Conservation (phyloP, 176 grass and related monocot genomes). For the Poa pratensis region DNA sequence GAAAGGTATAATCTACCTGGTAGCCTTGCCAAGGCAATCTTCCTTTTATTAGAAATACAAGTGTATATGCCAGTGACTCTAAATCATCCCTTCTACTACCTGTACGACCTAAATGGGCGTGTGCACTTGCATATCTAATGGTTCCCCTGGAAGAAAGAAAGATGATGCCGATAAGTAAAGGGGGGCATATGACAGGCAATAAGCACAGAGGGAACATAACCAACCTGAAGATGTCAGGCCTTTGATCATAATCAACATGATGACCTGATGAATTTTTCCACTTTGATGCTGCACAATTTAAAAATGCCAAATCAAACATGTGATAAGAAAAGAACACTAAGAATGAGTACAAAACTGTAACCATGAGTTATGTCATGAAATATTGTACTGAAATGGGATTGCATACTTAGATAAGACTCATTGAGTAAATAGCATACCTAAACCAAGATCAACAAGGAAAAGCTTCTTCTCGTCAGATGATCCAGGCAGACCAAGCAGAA, state of each 20-base stretch:
- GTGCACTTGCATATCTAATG: slow-evolving; percentile 92
- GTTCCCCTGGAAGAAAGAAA: slow-evolving; percentile 72
- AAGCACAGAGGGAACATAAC: slow-evolving; percentile 15
- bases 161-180: slow-evolving; percentile 13
- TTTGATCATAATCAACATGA: slow-evolving; percentile 97
- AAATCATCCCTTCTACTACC: slow-evolving; percentile 95
- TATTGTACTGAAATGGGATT: neutral
- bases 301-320: slow-evolving; percentile 25
- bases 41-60: slow-evolving; percentile 91
- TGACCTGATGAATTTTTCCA: slow-evolving; percentile 73
- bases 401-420: slow-evolving; percentile 13
- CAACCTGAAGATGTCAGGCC: slow-evolving; percentile 93
- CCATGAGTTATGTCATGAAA: slow-evolving; percentile 5
- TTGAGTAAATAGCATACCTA: slow-evolving; percentile 63
- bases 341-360: neutral
- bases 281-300: slow-evolving; percentile 69
- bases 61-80: slow-evolving; percentile 92
- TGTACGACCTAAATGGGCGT: slow-evolving; percentile 96
- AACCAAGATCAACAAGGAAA: slow-evolving; percentile 96
- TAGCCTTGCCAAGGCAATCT: slow-evolving; percentile 98
- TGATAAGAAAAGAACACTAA: slow-evolving; percentile 13
- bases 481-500: slow-evolving; percentile 90
- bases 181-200: slow-evolving; percentile 21
- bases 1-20: slow-evolving; percentile 62
- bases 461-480: slow-evolving; percentile 92